Percentiles rank a stretch among this genome's conserved stretches.
phyloP scores from a whole-genome alignment of 2,329 filamentous ascomycete species.

The Fusarium veterinarium region DNA sequence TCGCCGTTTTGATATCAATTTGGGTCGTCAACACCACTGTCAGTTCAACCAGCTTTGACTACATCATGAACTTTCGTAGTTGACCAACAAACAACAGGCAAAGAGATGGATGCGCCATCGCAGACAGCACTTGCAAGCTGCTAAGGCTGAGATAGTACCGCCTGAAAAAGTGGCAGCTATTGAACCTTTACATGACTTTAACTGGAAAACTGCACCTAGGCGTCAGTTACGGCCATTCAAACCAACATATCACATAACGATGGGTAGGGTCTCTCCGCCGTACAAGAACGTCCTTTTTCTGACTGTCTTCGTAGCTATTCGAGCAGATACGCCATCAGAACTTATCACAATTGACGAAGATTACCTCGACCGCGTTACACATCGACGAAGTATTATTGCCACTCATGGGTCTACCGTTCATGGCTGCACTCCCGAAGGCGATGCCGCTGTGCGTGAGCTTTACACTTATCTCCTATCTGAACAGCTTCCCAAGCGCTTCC shows the following conservation, averaged over 20 bases:
- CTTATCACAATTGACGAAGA: constrained; percentile 64
- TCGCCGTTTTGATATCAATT: constrained; percentile 11
- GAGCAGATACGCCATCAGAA: constrained; percentile 57
- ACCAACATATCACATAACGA: constrained; percentile 33
- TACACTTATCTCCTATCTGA: constrained; percentile 60
- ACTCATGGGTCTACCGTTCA: constrained; percentile 49
- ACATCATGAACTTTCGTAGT: neutral
- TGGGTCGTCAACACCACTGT: constrained; percentile 22
- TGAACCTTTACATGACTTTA: constrained; percentile 18
- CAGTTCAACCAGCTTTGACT: neutral
- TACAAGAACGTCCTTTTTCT: rapidly evolving
- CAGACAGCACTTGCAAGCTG: constrained; percentile 6
- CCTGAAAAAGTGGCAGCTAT: constrained; percentile 9
- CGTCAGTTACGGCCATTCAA: constrained; percentile 25
- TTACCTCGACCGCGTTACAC: constrained; percentile 58
- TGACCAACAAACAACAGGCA: constrained; percentile 1
- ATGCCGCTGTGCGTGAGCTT: constrained; percentile 58
- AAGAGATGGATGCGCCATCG: constrained; percentile 37
- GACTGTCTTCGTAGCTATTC: constrained; percentile 51
- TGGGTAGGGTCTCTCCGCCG: constrained; percentile 1
- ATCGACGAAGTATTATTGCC: constrained; percentile 54
- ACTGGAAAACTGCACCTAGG: constrained; percentile 20
- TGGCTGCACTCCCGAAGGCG: constrained; percentile 55
- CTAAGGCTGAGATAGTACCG: neutral
- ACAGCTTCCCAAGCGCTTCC: constrained; percentile 62